phyloP scores from a whole-genome alignment of 2,329 filamentous ascomycete species.

The Rutstroemia sydowiana region DNA sequence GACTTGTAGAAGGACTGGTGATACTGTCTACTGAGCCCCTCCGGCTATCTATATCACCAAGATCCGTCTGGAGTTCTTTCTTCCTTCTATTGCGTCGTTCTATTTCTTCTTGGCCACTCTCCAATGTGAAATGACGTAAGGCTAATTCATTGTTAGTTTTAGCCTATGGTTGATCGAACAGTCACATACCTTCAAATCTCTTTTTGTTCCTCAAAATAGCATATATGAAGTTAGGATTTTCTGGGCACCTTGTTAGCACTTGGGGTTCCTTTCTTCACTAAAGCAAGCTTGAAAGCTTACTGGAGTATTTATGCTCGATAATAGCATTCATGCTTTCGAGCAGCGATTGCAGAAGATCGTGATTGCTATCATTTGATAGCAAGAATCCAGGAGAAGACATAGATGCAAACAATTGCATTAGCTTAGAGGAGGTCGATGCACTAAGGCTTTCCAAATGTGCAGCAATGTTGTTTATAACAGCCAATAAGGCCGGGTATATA shows the following conservation, averaged over 20 bases:
- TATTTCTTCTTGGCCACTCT: conserved; percentile 86
- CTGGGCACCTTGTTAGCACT: conserved; percentile 27
- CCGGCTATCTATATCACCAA: conserved; percentile 36
- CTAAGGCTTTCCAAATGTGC: conserved; percentile 76
- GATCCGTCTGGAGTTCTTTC: conserved; percentile 53
- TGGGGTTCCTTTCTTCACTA: background rate
- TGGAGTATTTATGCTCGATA: conserved; percentile 77
- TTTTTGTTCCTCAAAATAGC: conserved; percentile 72
- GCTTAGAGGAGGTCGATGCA: conserved; percentile 65
- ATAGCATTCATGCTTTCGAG: conserved; percentile 86
- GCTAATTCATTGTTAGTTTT: conserved; percentile 34
- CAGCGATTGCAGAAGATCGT: conserved; percentile 70
- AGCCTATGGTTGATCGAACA: background rate
- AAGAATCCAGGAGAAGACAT: conserved; percentile 94
- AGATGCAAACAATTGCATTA: conserved; percentile 80
- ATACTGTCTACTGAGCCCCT: conserved; percentile 60
- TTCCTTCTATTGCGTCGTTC: conserved; percentile 66
- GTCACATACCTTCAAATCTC: conserved; percentile 56
- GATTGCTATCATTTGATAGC: conserved; percentile 85
- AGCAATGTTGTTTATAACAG: conserved; percentile 88
- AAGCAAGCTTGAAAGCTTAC: conserved; percentile 40
- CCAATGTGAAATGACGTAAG: conserved; percentile 78
- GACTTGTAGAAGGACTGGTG: conserved; percentile 52
- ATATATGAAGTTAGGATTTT: conserved; percentile 76
- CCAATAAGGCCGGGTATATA: conserved; percentile 84